Evolutionary conservation across 2,329 filamentous ascomycete genomes (phyloP).

Genomic region (Ophiostoma ulmi): DNA sequence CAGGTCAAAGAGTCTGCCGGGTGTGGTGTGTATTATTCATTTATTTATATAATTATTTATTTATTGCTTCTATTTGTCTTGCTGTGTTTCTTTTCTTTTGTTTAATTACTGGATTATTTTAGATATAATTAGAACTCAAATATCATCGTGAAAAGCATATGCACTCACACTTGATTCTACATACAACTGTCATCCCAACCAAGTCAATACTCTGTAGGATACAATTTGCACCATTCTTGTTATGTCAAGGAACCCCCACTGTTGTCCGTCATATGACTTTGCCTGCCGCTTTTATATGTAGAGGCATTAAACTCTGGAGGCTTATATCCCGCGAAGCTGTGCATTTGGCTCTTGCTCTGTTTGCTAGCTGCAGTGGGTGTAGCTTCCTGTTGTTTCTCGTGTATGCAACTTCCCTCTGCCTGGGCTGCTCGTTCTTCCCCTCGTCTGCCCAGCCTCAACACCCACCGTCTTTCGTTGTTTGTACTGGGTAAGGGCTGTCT

Average conservation of each 20-base stretch:
- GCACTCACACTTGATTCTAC: no score
- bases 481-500: no score
- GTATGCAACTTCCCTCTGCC: background rate
- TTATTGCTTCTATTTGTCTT: background rate
- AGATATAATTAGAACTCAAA: no score
- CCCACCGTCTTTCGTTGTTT: slow-evolving; percentile 5
- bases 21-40: background rate
- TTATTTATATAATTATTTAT: background rate
- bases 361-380: background rate
- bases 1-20: background rate
- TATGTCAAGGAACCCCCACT: slow-evolving; percentile 2
- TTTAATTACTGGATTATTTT: background rate
- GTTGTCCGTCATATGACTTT: background rate
- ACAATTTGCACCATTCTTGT: background rate
- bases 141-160: no score
- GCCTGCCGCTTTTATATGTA: slow-evolving; percentile 4
- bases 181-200: no score
- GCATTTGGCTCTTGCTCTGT: background rate
- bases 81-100: background rate
- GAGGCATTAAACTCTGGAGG: no score
- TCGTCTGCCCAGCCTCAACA: slow-evolving; percentile 5
- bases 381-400: background rate
- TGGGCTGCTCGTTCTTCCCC: background rate
- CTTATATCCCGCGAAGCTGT: background rate
- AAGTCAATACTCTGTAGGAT: background rate